Conservation (phyloP, 2,329 filamentous ascomycete genomes). For the Penicillium sp. region DNA sequence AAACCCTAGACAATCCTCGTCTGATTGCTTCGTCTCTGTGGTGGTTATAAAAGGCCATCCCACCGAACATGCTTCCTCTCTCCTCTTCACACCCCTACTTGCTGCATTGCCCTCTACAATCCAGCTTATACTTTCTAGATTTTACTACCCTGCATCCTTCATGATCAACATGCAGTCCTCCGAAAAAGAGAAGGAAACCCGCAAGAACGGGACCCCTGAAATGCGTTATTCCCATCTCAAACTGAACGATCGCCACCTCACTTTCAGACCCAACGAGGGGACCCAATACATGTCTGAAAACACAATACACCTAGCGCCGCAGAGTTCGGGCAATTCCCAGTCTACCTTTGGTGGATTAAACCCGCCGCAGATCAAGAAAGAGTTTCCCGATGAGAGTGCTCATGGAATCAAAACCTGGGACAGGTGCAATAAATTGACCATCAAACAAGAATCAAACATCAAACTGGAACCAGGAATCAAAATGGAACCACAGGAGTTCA, state of each 20-base stretch:
- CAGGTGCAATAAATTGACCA: too few relatives aligned
- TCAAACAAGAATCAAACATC: background rate
- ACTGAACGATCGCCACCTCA: background rate
- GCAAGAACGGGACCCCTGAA: background rate
- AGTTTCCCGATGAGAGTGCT: background rate
- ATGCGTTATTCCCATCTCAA: background rate
- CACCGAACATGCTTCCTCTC: too few relatives aligned
- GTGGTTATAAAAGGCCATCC: too few relatives aligned
- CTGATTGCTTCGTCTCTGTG: too few relatives aligned
- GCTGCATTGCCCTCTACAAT: too few relatives aligned
- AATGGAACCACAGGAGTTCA: background rate
- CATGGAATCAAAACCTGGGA: background rate
- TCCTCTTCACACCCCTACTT: too few relatives aligned
- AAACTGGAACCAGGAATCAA: background rate
- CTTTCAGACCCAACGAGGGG: background rate
- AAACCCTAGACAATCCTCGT: too few relatives aligned
- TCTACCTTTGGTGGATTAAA: background rate
- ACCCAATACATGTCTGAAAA: too few relatives aligned
- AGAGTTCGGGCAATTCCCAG: background rate
- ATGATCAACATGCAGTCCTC: background rate
- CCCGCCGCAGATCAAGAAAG: background rate
- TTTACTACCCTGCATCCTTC: too few relatives aligned
- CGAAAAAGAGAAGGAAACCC: too few relatives aligned
- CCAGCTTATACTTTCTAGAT: background rate
- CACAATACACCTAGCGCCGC: background rate